phyloP scores from a whole-genome alignment of 2,329 filamentous ascomycete species.

The Elsinoe fawcettii region DNA sequence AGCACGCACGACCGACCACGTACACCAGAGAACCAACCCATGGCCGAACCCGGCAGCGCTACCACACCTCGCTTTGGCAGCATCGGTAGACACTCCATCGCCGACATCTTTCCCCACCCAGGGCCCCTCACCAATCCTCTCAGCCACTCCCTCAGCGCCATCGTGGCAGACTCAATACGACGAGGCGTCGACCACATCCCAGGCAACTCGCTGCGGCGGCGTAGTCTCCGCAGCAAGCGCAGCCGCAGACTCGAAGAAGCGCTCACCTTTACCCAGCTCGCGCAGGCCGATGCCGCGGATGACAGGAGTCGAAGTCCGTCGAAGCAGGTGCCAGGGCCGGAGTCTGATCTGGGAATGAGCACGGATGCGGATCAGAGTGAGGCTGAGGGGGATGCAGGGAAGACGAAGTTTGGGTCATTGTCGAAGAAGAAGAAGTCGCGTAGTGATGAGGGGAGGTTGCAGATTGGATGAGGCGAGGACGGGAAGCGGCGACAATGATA shows the following conservation, averaged over 20 bases:
- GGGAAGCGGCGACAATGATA: too few relatives aligned
- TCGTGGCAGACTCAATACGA: slow-evolving; percentile 58
- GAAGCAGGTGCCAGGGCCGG: background rate
- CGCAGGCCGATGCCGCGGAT: background rate
- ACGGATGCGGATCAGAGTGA: slow-evolving; percentile 8
- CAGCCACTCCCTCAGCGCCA: slow-evolving; percentile 51
- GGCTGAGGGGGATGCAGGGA: background rate
- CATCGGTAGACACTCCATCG: slow-evolving; percentile 42
- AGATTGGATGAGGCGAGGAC: background rate
- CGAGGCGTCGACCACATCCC: slow-evolving; percentile 39
- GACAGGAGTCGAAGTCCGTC: slow-evolving; percentile 3
- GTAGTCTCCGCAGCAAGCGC: slow-evolving; percentile 9
- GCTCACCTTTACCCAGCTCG: slow-evolving; percentile 2
- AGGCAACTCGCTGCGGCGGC: slow-evolving; percentile 1
- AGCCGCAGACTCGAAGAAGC: slow-evolving; percentile 9
- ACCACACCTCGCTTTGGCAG: slow-evolving; percentile 23
- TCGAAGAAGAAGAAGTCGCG: background rate
- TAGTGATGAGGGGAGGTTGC: background rate
- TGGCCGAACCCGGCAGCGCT: slow-evolving; percentile 21
- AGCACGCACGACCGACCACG: slow-evolving; percentile 23
- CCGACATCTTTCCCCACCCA: slow-evolving; percentile 47
- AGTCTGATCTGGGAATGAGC: background rate
- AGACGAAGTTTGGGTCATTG: slow-evolving; percentile 1
- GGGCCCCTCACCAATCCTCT: slow-evolving; percentile 54
- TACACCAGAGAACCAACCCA: slow-evolving; percentile 6